Evolutionary conservation across 257 asterid genomes (phyloP), one percentile per base, ranked within the genome.

Genomic region (Fraxinus quadrangulata): DNA sequence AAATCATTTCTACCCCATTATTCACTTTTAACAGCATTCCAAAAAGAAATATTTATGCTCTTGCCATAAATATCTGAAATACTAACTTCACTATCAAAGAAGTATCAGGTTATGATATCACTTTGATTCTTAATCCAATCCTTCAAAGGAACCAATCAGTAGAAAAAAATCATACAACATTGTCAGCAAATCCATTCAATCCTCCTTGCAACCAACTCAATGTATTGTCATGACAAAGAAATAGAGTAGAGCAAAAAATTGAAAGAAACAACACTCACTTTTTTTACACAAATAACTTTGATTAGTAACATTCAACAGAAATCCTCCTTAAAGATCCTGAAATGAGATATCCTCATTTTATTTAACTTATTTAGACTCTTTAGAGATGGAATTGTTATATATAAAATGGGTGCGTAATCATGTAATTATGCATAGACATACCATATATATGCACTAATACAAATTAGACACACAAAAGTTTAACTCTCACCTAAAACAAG

Each of bases 401-500:
- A n/a, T 54, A 54, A 19, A 19, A 19, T n/a, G 65, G 65, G 24
- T n/a, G 26, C 0, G 26, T n/a, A 54, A 54, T 54, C 24, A 54
- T n/a, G 17, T 47, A 54, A 19, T 2, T 42, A 47, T 47, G n/a
- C 6, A 47, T 14, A 47, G 6, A 47, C 30, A 70, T 70, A 39
- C 31, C 19, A 11, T 14, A 70, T 33, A 37, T 11, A 36, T n/a
- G 54, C 47, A 36, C 39, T 6, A 21, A 1, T 6, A 37, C 16
- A 54, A 30, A 19, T 31, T 5, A 54, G 31, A 26, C 24, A 70
- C 24, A 14, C 17, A n/a, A 12, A 13, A 12, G 16, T 21, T 11
- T 2, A 33, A 31, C 31, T 0, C 76, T 78, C 40, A 83, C 84
- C 84, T 73, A 4, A 73, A 72, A 76, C 78, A 63, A 72, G 77